Evolutionary conservation across 345 rosid species (phyloP), one percentile per base, ranked within the genome.

Genomic region (Microthlaspi erraticum): DNA sequence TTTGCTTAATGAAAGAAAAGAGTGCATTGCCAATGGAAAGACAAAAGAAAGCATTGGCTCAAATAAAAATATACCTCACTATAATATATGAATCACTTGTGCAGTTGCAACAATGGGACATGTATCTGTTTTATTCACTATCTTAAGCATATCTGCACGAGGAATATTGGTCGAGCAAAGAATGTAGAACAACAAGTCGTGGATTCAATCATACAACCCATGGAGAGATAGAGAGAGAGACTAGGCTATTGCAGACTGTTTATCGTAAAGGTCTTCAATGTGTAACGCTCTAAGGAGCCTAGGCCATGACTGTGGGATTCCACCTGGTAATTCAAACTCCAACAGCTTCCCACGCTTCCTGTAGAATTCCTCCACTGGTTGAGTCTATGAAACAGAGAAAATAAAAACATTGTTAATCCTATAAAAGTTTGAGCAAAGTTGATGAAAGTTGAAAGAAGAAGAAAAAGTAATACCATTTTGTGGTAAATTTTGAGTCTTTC

Each of bases 231-330:
- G 11, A 51, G 6, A 34, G 19, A 29, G 51, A 37, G 17, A 34
- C 51, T 80, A 91, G 11, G 93, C 97, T 37, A 86, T 83, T 36
- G 85, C 97, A 14, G 91, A 87, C 58, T 70, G 73, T 73, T 87
- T 83, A 51, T 83, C 78, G 14, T 81, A 81, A 14, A 70, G 83
- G 61, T 88, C 80, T 67, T 85, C 96, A 48, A 94, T 82, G 71
- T 91, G 83, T 78, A 94, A 81, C 51, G 97, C 99, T 65, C 71
- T 82, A 75, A 94, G 99, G 70, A 94, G 84, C 81, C 80, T 89
- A 14, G 96, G 92, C 99, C 99, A 94, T 1, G 99, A 91, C 77
- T 94, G 92, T 7, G 95, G 93, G 77, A 94, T 94, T 72, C 99
- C 98, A 34, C 99, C 99, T 0, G 99, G 99, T 60, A 94, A 93